Base-by-base conservation (phyloP, 768 basidiomycete species). In the Xerocomus brunneocitrinus region DNA sequence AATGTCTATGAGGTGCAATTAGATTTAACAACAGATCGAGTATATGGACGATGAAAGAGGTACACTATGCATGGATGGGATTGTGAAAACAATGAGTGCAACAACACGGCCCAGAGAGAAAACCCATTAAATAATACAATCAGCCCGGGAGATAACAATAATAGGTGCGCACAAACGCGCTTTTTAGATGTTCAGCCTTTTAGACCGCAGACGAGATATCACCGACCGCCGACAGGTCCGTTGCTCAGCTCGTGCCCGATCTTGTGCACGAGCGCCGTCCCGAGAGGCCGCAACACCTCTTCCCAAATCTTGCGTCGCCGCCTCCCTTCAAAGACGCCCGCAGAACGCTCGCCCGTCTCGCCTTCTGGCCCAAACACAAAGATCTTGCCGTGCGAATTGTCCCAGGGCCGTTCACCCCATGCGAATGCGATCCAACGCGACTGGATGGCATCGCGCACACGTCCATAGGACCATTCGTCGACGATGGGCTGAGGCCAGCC, bases 351-450 rank as follows among this genome's bases (percentile, higher is more conserved):
- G 43, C 89, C 89, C 0, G 80, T 81, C 70, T 91, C 89, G 49
- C 88, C 89, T 64, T 90, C 88, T 0, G 89, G 89, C 4, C 89
- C 89, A 58, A 91, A 89, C 19, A 91, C 87, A 65, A 79, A 89
- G 44, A 88, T 79, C 68, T 81, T 85, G 54, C 82, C 79, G 13
- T 38, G 67, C 0, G 68, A 63, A 54, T 78, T 79, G 52, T 71
- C 72, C 87, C 89, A 91, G 8, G 88, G 88, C 4, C 73, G 78
- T 64, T 86, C 82, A 5, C 86, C 87, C 64, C 87, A 67, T 6
- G 88, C 87, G 52, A 91, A 91, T 22, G 82, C 65, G 24, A 90
- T 78, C 89, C 89, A 91, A 39, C 80, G 76, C 57, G 81, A 78
- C 66, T 90, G 88, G 47, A 91, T 79, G 36, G 83, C 74, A 54